A percentile compares a stretch with the other conserved stretches of the same genome.
Evolutionary conservation across 2,329 filamentous ascomycete species (phyloP).

Genomic region (Sporothrix pseudoabietina): DNA sequence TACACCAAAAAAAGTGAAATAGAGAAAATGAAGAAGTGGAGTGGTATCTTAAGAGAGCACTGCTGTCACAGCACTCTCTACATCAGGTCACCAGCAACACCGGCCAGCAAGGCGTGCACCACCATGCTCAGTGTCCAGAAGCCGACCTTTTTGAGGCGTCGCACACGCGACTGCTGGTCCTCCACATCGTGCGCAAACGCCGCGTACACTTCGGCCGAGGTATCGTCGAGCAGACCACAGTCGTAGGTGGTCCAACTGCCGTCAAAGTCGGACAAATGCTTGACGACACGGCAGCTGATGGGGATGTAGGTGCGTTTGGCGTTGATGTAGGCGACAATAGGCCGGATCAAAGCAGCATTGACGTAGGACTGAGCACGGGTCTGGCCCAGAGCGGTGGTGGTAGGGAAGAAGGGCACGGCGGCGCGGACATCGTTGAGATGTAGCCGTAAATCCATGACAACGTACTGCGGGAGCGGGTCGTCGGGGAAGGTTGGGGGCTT

Average conservation of each 20-base stretch:
- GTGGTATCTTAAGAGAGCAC: conserved; percentile 12
- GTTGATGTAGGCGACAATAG: conserved; percentile 98
- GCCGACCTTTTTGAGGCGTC: conserved; percentile 87
- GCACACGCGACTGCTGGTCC: conserved; percentile 80
- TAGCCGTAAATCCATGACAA: conserved; percentile 93
- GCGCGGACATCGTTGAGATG: conserved; percentile 94
- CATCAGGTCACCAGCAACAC: conserved; percentile 81
- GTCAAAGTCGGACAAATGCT: conserved; percentile 85
- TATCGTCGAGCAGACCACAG: conserved; percentile 89
- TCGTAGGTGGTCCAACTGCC: conserved; percentile 95
- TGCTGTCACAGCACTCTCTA: conserved; percentile 27
- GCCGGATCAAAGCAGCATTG: conserved; percentile 90
- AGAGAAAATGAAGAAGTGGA: conserved; percentile 9
- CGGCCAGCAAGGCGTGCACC: conserved; percentile 91
- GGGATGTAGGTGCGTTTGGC: conserved; percentile 93
- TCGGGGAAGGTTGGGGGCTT: background rate
- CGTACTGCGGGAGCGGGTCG: conserved; percentile 70
- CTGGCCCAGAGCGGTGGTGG: conserved; percentile 35
- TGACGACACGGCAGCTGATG: conserved; percentile 91
- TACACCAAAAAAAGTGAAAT: background rate
- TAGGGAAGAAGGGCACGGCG: conserved; percentile 80
- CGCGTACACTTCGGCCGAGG: conserved; percentile 90
- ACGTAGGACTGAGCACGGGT: conserved; percentile 90
- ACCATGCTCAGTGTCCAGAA: conserved; percentile 94
- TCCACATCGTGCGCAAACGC: conserved; percentile 91